Base-by-base conservation (phyloP, 352 stramenopile genomes). In the Pilasporangium apinafurcum region DNA sequence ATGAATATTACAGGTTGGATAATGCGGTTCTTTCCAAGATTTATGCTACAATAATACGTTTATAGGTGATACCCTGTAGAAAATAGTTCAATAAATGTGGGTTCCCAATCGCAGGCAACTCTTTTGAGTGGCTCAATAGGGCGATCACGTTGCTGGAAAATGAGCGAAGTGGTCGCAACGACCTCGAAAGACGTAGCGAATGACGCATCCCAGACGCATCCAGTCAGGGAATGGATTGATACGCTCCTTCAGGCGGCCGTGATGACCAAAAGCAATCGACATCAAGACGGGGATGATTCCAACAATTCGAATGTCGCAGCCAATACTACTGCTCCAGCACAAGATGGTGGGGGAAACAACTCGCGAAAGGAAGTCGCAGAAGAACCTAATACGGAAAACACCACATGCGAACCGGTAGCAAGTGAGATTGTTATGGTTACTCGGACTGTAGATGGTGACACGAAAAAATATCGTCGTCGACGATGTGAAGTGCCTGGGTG, bases 211-310 rank as follows among this genome's bases (percentile, higher is more conserved):
- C 39, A 33, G 30, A 40, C 27, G 26, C 62, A 71, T n/a, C 74
- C 74, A 18, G 67, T 83, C 21, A 64, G 67, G 13, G 77, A 86
- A 57, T 90, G 74, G 77, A 90, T 87, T 34, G 71, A 90, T 27
- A 87, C 74, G 42, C 61, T 90, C 21, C 69, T 90, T 12, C 75
- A 84, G 59, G 77, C 77, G 10, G 77, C 74, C 3, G 77, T 76
- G 12, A 86, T 90, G 43, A 76, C 77, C 21, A 85, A 83, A 44
- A 67, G 68, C 37, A 82, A 84, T 44, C 58, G 59, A 32, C 58
- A 68, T 9, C 44, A 62, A 16, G 34, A 17, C 18, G 26, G 20
- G 21, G 31, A 21, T 17, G 42, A 13, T 5, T 29, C 13, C 5
- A 39, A 59, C 12, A 24, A 34, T 31, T 30, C 33, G 35, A 40